Evolutionary conservation across 805 yeast species (phyloP), one percentile per base, ranked within the genome.

Genomic region (Starmerella cellae): DNA sequence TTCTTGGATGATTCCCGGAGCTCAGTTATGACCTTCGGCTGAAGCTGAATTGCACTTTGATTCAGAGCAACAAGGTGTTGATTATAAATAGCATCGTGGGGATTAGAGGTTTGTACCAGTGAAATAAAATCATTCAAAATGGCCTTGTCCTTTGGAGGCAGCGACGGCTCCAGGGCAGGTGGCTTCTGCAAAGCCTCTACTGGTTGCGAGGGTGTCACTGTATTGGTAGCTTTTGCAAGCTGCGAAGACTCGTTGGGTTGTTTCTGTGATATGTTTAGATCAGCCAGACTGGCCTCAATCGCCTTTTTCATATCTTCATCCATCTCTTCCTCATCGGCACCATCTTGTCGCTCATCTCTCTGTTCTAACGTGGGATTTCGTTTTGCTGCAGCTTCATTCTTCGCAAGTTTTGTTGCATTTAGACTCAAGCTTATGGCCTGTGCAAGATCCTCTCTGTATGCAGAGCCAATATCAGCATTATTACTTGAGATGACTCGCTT

Each of bases 271-370:
- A 31, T 17, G n/a, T 31, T 13, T 57, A 80, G 68, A 45, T 87
- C 96, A 41, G 69, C 70, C 47, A 91, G 67, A 60, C 95, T 83
- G 1, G 95, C 95, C 14, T 81, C 94, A 44, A 91, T 88, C 0
- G 97, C 98, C 1, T 91, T 94, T 58, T 77, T 82, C 76, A 88
- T 73, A 29, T 84, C 95, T 30, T 79, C 88, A 55, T 85, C 94
- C 16, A 79, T 82, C 17, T 80, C 84, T 2, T 74, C 82, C 14
- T 60, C 64, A 2, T 42, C 47, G 17, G 32, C 41, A n/a, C 21
- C 43, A 9, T 3, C 19, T 18, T 27, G 28, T 4, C 11, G 3
- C 34, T 38, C 16, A 28, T 21, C 22, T 29, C 26, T 4, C 51
- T 38, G 5, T 17, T 26, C 19, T 20, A 53, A 57, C 1, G 63